A percentile compares a stretch with the other conserved stretches of the same genome.
Evolutionary conservation across 352 stramenopile genomes (phyloP).

Genomic region (Phytophthora cryptogea): DNA sequence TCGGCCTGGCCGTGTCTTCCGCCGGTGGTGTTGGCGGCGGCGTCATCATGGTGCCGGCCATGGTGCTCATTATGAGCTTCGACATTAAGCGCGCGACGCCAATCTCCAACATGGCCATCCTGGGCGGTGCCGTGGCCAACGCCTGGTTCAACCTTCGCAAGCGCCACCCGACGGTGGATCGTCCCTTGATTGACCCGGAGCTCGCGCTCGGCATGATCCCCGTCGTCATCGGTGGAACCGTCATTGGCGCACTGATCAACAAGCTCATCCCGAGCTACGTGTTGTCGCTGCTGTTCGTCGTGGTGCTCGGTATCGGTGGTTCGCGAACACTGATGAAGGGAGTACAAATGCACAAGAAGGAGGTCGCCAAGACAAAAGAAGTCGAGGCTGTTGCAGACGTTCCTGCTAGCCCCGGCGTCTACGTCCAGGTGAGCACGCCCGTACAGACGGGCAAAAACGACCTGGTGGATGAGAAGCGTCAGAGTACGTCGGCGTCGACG

Average conservation of each 20-base stretch:
- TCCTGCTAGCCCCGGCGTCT: conserved; percentile 17
- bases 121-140: conserved; percentile 65
- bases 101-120: conserved; percentile 66
- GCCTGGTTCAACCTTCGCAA: conserved; percentile 68
- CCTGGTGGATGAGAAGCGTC: conserved; percentile 16
- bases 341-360: conserved; percentile 42
- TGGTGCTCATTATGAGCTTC: conserved; percentile 70
- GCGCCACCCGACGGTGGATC: conserved; percentile 56
- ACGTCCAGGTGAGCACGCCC: conserved; percentile 27
- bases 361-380: conserved; percentile 39
- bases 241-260: conserved; percentile 59
- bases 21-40: conserved; percentile 56
- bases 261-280: conserved; percentile 68
- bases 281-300: conserved; percentile 58
- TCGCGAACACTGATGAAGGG: conserved; percentile 34
- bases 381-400: conserved; percentile 6
- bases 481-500: conserved; percentile 9
- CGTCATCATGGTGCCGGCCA: conserved; percentile 56
- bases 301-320: conserved; percentile 43
- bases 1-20: conserved; percentile 51
- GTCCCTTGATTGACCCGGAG: conserved; percentile 63
- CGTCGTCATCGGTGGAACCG: conserved; percentile 56
- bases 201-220: conserved; percentile 67
- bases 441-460: conserved; percentile 13
- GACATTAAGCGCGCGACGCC: conserved; percentile 71